phyloP scores from a whole-genome alignment of 2,329 filamentous ascomycete species.

The Aspergillus fumigatiaffinis region DNA sequence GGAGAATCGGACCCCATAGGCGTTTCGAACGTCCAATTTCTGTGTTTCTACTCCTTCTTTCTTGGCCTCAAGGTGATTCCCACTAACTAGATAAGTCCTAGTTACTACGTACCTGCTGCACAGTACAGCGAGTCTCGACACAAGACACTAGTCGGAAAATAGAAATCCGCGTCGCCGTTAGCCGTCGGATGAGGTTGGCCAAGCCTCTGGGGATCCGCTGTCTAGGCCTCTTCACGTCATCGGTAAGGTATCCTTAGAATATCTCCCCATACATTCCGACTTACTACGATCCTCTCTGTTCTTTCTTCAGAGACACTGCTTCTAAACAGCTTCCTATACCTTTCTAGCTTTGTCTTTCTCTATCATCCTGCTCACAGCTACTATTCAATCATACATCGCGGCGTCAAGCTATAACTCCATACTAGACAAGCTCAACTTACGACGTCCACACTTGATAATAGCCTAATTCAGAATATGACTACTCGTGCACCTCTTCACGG shows the following conservation, averaged over 20 bases:
- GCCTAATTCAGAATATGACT: constrained; percentile 8
- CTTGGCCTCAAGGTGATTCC: background rate
- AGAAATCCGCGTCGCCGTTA: background rate
- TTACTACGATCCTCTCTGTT: background rate
- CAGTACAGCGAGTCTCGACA: too few relatives aligned
- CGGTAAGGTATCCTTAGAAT: constrained; percentile 1
- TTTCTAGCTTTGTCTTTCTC: background rate
- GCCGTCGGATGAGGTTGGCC: constrained; percentile 4
- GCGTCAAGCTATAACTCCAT: background rate
- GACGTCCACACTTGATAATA: background rate
- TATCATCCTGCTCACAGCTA: background rate
- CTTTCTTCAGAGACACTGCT: background rate
- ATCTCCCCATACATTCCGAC: background rate
- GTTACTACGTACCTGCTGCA: background rate
- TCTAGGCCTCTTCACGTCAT: constrained; percentile 12
- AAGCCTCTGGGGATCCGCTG: constrained; percentile 3
- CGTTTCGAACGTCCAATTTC: too few relatives aligned
- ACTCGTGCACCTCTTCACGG: constrained; percentile 59
- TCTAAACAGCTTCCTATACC: background rate
- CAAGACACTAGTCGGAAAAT: background rate
- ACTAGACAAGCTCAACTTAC: background rate
- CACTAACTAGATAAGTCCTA: background rate
- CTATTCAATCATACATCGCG: background rate
- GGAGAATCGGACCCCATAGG: background rate
- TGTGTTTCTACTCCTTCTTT: background rate